A percentile compares a stretch with the other conserved stretches of the same genome.
These are phyloP conservation scores for Saccharomycopsis synnaedendra DNA, from an alignment of 805 yeast genomes.

Conservation along the genomic window DNA sequence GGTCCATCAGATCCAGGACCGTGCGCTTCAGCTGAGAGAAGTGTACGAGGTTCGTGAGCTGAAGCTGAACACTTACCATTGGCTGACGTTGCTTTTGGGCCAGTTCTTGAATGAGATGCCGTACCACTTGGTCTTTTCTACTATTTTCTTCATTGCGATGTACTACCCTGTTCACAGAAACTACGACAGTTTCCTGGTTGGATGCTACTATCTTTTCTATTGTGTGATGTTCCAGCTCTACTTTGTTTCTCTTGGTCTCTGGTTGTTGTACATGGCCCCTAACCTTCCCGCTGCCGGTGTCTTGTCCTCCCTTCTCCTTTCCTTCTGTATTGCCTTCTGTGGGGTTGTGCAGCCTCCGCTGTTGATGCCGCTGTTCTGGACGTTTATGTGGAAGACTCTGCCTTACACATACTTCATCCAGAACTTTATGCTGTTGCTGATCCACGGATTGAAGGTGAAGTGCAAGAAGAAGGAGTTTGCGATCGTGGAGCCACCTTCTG, in stretches of 20 bases:
- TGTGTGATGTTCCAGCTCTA: slow-evolving; percentile 39
- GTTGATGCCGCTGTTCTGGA: slow-evolving; percentile 73
- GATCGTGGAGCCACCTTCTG: slow-evolving; percentile 41
- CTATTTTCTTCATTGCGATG: slow-evolving; percentile 41
- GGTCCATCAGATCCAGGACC: slow-evolving; percentile 51
- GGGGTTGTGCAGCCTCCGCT: slow-evolving; percentile 45
- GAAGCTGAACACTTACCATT: slow-evolving; percentile 61
- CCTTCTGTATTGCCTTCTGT: slow-evolving; percentile 52
- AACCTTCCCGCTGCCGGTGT: slow-evolving; percentile 60
- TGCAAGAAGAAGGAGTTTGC: slow-evolving; percentile 41
- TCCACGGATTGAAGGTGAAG: slow-evolving; percentile 38
- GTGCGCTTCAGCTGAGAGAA: slow-evolving; percentile 46
- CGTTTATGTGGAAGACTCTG: slow-evolving; percentile 65
- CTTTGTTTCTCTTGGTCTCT: slow-evolving; percentile 40
- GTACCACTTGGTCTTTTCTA: slow-evolving; percentile 36
- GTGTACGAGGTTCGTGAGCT: slow-evolving; percentile 62
- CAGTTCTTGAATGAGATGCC: slow-evolving; percentile 52
- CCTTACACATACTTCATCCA: slow-evolving; percentile 65
- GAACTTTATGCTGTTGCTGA: slow-evolving; percentile 35
- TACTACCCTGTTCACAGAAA: slow-evolving; percentile 37
- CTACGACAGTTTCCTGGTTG: slow-evolving; percentile 36
- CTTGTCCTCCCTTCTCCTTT: slow-evolving; percentile 40
- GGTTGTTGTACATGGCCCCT: slow-evolving; percentile 47
- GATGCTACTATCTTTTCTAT: slow-evolving; percentile 39
- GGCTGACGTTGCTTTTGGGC: slow-evolving; percentile 47